Conservation (phyloP, 805 yeast genomes). For the Ascoidea tarda region DNA sequence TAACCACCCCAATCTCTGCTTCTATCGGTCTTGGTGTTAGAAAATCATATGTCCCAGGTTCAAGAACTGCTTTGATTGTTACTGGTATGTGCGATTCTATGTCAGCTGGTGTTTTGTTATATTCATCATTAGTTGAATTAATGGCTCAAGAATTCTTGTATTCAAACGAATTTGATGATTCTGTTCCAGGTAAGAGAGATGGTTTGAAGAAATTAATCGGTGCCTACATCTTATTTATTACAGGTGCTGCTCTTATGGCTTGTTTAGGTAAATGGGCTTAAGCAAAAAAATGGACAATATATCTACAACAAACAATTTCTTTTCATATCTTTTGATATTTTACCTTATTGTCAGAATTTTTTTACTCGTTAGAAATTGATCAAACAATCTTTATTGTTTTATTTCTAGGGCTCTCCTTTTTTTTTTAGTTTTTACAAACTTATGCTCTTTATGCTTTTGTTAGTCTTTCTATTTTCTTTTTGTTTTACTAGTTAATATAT, state of each 20-base stretch:
- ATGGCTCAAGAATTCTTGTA: slow-evolving; percentile 61
- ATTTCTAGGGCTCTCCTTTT: too few relatives aligned
- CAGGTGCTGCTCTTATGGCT: slow-evolving; percentile 46
- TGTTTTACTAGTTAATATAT: too few relatives aligned
- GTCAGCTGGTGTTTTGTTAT: slow-evolving; percentile 58
- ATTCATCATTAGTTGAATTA: slow-evolving; percentile 62
- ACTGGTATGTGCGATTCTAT: slow-evolving; percentile 56
- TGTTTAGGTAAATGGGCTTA: slow-evolving; percentile 67
- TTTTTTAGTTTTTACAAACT: too few relatives aligned
- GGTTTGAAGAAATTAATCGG: slow-evolving; percentile 27
- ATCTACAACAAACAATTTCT: too few relatives aligned
- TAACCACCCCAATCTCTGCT: slow-evolving; percentile 56
- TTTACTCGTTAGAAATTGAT: too few relatives aligned
- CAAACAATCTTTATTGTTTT: too few relatives aligned
- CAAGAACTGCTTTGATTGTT: slow-evolving; percentile 38
- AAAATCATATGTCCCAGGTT: slow-evolving; percentile 40
- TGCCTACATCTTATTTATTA: slow-evolving; percentile 35
- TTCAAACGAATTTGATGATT: slow-evolving; percentile 9
- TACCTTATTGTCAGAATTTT: too few relatives aligned
- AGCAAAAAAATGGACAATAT: not conserved
- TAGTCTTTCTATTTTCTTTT: too few relatives aligned
- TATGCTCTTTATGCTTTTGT: too few relatives aligned
- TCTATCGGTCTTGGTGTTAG: slow-evolving; percentile 73
- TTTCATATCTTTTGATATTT: too few relatives aligned
- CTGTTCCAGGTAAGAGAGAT: slow-evolving; percentile 19